These are phyloP conservation scores for Agaricus subrufescens DNA, from an alignment of 768 basidiomycete genomes.

Conservation along the genomic window DNA sequence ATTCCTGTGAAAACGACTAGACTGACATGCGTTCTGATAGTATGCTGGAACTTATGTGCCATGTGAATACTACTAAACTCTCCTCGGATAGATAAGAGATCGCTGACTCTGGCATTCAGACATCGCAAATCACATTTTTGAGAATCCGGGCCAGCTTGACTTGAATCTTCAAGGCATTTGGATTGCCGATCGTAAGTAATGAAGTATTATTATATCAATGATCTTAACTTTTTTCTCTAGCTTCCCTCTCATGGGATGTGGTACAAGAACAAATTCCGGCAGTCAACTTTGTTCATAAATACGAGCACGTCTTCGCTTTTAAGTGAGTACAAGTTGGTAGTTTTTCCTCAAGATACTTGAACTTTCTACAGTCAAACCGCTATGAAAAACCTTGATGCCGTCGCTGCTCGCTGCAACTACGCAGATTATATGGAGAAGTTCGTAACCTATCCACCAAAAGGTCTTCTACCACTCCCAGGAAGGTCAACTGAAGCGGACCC, in stretches of 20 bases:
- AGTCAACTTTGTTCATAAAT: constrained; percentile 71
- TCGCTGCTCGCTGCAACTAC: constrained; percentile 56
- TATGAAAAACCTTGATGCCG: constrained; percentile 51
- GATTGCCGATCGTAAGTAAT: constrained; percentile 61
- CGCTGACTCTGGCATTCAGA: constrained; percentile 32
- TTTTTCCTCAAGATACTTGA: neutral
- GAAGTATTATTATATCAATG: neutral
- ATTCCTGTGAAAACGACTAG: neutral
- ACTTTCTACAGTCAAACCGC: constrained; percentile 48
- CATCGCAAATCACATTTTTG: constrained; percentile 71
- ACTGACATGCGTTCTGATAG: constrained; percentile 25
- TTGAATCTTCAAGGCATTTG: constrained; percentile 66
- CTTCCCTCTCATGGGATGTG: constrained; percentile 55
- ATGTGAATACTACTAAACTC: constrained; percentile 34
- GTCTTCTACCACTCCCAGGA: constrained; percentile 63
- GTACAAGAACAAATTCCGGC: constrained; percentile 70
- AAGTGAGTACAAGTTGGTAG: constrained; percentile 40
- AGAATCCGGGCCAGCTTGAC: constrained; percentile 45
- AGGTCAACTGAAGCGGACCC: constrained; percentile 37
- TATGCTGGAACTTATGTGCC: constrained; percentile 62
- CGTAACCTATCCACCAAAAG: constrained; percentile 66
- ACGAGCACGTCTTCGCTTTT: constrained; percentile 63
- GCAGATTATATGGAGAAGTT: constrained; percentile 55
- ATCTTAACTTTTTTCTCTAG: constrained; percentile 23
- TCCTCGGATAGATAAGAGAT: neutral